Evolutionary conservation across 495 filamentous ascomycete species (phyloP).

Genomic region (Pyrenopolyporus hunteri): DNA sequence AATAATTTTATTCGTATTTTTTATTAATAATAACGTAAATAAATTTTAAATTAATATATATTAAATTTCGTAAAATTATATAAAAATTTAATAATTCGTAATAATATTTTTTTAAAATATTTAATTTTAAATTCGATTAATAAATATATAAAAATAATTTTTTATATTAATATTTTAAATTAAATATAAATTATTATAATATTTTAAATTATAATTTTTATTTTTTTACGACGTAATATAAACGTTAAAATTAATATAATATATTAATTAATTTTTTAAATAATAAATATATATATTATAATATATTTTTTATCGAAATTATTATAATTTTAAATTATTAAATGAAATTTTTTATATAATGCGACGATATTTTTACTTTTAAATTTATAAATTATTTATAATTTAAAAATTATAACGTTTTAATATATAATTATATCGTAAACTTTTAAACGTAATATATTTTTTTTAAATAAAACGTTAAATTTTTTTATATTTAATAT

Average conservation of each 20-base stretch:
- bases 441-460: neutral
- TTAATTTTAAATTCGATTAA: neutral
- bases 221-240: slow-evolving; percentile 2
- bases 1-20: neutral
- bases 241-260: slow-evolving; percentile 5
- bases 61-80: neutral
- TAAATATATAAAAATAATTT: slow-evolving; percentile 4
- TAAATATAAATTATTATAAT: slow-evolving; percentile 8
- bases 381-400: neutral
- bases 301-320: neutral
- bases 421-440: neutral
- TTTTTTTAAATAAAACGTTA: neutral
- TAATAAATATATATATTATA: slow-evolving; percentile 2
- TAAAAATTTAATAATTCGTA: neutral
- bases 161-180: neutral
- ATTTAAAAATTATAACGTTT: neutral
- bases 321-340: neutral
- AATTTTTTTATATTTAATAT: neutral
- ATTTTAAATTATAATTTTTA: neutral
- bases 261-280: neutral
- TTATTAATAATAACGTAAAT: neutral
- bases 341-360: neutral
- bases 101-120: slow-evolving; percentile 8
- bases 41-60: neutral
- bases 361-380: neutral